phyloP scores from a whole-genome alignment of 2,329 filamentous ascomycete species.

The Cercospora zeina region DNA sequence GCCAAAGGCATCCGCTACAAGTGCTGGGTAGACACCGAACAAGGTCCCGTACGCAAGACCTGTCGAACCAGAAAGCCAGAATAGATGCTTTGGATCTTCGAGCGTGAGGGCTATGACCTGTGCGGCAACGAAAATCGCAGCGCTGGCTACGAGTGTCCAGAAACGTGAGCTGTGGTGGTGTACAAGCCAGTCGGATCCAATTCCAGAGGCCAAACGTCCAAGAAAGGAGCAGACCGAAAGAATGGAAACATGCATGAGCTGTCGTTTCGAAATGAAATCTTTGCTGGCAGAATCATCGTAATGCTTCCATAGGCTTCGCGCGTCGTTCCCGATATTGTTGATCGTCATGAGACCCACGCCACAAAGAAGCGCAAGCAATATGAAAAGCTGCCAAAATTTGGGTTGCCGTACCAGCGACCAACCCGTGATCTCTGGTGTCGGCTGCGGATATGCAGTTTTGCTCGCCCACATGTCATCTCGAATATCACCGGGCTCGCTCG shows the following conservation, averaged over 20 bases:
- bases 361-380: constrained; percentile 83
- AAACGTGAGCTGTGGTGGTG: constrained; percentile 78
- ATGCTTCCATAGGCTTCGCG: constrained; percentile 81
- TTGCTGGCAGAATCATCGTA: constrained; percentile 72
- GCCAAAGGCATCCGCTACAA: constrained; percentile 84
- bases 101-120: constrained; percentile 76
- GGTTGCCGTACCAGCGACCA: constrained; percentile 67
- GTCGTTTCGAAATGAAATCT: constrained; percentile 74
- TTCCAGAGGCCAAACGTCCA: constrained; percentile 72
- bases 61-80: constrained; percentile 76
- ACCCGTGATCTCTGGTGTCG: constrained; percentile 87
- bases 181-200: constrained; percentile 87
- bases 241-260: constrained; percentile 90
- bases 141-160: constrained; percentile 84
- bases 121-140: constrained; percentile 73
- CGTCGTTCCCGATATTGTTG: constrained; percentile 94
- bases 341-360: constrained; percentile 98
- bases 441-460: constrained; percentile 49
- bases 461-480: constrained; percentile 47
- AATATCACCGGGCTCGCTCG: constrained; percentile 55
- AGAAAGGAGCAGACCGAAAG: constrained; percentile 85
- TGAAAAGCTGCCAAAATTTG: constrained; percentile 90
- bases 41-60: constrained; percentile 90
- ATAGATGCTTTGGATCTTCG: constrained; percentile 73
- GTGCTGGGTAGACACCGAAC: constrained; percentile 89